A percentile compares a stretch with the other conserved stretches of the same genome.
Conservation (phyloP, 352 stramenopile genomes). For the Pythium aquatile region DNA sequence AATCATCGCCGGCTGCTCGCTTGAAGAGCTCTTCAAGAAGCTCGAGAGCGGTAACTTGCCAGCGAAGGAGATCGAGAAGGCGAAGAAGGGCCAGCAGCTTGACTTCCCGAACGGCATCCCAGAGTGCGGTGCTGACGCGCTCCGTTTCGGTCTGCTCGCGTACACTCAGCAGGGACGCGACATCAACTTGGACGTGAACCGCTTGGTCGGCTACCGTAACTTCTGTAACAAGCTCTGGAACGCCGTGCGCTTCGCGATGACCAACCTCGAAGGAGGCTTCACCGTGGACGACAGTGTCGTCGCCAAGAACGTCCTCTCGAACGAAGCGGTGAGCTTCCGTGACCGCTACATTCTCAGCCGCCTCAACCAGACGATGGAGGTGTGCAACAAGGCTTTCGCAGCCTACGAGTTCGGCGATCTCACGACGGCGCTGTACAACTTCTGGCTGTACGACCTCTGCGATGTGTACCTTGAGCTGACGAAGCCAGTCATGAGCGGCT, state of each 20-base stretch:
- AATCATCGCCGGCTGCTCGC: constrained; percentile 96
- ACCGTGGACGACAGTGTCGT: constrained; percentile 50
- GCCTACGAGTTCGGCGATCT: constrained; percentile 96
- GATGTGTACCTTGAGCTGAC: constrained; percentile 99
- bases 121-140: constrained; percentile 97
- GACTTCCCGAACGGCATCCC: constrained; percentile 99
- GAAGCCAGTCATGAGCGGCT: constrained; percentile 95
- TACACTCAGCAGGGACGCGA: constrained; percentile 95
- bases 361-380: constrained; percentile 69
- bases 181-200: constrained; percentile 99
- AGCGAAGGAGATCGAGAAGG: constrained; percentile 96
- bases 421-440: constrained; percentile 94
- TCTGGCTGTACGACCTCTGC: constrained; percentile 99
- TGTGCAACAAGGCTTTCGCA: constrained; percentile 83
- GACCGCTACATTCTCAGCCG: constrained; percentile 87
- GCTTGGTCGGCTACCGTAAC: constrained; percentile 98
- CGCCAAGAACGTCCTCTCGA: constrained; percentile 57
- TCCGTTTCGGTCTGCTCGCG: constrained; percentile 97
- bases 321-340: constrained; percentile 59
- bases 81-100: constrained; percentile 95
- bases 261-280: constrained; percentile 90
- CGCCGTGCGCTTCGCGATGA: constrained; percentile 97
- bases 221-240: constrained; percentile 99
- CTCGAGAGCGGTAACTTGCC: constrained; percentile 97
- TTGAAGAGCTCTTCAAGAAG: constrained; percentile 94